Percentiles rank a stretch among this genome's conserved stretches.
These are phyloP conservation scores for Monilinia fructigena DNA, from an alignment of 2,329 filamentous ascomycete genomes.

Conservation along the genomic window DNA sequence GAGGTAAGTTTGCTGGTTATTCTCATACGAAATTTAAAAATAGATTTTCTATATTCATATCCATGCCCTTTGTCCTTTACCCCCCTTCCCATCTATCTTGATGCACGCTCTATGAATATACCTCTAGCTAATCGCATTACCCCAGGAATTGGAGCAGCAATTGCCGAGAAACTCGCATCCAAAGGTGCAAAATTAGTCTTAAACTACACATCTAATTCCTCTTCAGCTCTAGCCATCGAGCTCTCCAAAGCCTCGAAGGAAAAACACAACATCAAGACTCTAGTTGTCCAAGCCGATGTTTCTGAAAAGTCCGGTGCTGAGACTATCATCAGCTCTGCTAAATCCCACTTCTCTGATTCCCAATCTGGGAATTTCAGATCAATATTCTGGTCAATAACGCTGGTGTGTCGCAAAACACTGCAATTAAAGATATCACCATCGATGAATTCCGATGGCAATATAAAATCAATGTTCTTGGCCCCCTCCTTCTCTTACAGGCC, in stretches of 20 bases:
- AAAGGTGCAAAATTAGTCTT: slow-evolving; percentile 64
- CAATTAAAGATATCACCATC: slow-evolving; percentile 59
- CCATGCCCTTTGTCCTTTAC: neutral
- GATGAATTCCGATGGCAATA: slow-evolving; percentile 71
- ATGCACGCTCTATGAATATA: neutral
- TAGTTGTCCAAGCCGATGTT: slow-evolving; percentile 70
- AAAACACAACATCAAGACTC: slow-evolving; percentile 58
- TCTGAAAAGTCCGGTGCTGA: slow-evolving; percentile 59
- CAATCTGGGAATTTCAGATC: slow-evolving; percentile 56
- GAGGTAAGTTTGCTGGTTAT: slow-evolving; percentile 53
- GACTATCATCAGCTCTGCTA: slow-evolving; percentile 57
- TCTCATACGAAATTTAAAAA: neutral
- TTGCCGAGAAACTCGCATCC: slow-evolving; percentile 66
- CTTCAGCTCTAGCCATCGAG: slow-evolving; percentile 50
- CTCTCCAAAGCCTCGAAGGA: slow-evolving; percentile 56
- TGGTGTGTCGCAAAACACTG: slow-evolving; percentile 65
- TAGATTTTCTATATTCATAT: neutral
- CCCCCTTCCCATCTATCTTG: neutral
- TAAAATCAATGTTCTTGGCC: slow-evolving; percentile 78
- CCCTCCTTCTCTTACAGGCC: slow-evolving; percentile 74
- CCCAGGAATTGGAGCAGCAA: slow-evolving; percentile 68
- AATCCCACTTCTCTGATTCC: slow-evolving; percentile 56
- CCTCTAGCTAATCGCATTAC: slow-evolving; percentile 17
- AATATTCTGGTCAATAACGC: slow-evolving; percentile 90
- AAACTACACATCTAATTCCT: slow-evolving; percentile 65